Base-by-base conservation (phyloP, 23 red algal genomes). In the Cyanidiococcus yangmingshanensis region DNA sequence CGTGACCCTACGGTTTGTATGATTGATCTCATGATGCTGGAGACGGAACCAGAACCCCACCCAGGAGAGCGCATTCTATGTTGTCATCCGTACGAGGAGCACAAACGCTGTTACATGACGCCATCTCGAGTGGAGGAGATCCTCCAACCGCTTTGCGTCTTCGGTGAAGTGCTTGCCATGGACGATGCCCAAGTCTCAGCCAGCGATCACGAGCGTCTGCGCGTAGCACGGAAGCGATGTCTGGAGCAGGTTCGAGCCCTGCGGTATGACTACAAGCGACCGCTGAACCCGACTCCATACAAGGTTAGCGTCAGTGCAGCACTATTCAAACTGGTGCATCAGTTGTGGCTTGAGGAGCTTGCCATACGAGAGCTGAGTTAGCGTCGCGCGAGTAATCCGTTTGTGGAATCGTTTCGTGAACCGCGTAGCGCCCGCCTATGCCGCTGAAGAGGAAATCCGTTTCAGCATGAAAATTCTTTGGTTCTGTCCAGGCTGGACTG, bases 1-100 rank as follows among this genome's bases (percentile, higher is more conserved):
- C 41, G 83, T 31, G 40, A 84, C 1, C 77, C 67, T 33, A 68
- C 37, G 36, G n/a, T 78, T 68, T 75, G 57, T n/a, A 15, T 92
- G 38, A 68, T 81, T 31, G 89, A 92, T 76, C 63, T 92, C 31
- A 75, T 92, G 40, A 84, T 76, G 71, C 27, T 92, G 45, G 78
- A 57, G 12, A 36, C 37, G 45, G 78, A 81, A 57, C 45, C 54
- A 41, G 40, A 50, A 41, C 78, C 78, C 1, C 59, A 81, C 16
- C 45, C 59, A 0, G 78, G 78, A 37, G 38, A 81, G 59, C 59
- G 68, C 37, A 81, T 81, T 16, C 78, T 81, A 38, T 81, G 78
- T 57, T 40, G 78, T 30, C 78, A 81, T 81, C 78, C 78, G 15
- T 81, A 50, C 50, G 78, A 71, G 21, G 78, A 81, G 40, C 59